Conservation (phyloP, 2,329 filamentous ascomycete genomes). For the Epichloe hybrida region DNA sequence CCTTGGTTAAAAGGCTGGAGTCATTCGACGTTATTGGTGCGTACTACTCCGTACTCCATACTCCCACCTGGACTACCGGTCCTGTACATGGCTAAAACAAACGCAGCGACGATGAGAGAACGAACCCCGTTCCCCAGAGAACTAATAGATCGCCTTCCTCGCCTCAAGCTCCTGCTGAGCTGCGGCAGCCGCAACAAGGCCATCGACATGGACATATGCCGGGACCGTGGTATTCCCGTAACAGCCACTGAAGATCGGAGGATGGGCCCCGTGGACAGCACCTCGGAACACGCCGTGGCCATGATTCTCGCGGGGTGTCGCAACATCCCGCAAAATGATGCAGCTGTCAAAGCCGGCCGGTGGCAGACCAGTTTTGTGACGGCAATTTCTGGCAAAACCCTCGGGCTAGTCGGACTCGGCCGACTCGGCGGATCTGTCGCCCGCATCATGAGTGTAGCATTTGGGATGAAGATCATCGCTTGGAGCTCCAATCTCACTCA, state of each 20-base stretch:
- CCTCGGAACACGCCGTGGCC: slow-evolving; percentile 56
- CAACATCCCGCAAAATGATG: slow-evolving; percentile 59
- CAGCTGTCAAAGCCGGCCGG: slow-evolving; percentile 46
- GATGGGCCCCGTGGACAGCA: slow-evolving; percentile 35
- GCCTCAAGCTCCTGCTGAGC: slow-evolving; percentile 62
- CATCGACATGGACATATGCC: slow-evolving; percentile 51
- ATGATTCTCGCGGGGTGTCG: slow-evolving; percentile 54
- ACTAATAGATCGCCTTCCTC: slow-evolving; percentile 55
- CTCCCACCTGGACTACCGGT: slow-evolving; percentile 27
- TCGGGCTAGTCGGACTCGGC: slow-evolving; percentile 62
- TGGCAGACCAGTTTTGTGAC: slow-evolving; percentile 61
- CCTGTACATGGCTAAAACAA: neutral
- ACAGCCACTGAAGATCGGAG: slow-evolving; percentile 40
- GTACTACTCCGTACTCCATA: slow-evolving; percentile 63
- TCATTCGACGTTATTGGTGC: slow-evolving; percentile 24
- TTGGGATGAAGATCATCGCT: slow-evolving; percentile 63
- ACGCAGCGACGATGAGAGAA: slow-evolving; percentile 59
- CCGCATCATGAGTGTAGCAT: slow-evolving; percentile 53
- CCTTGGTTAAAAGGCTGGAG: slow-evolving; percentile 50
- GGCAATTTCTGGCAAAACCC: slow-evolving; percentile 52
- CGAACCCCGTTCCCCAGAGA: slow-evolving; percentile 61
- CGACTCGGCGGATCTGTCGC: slow-evolving; percentile 56
- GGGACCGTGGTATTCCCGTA: slow-evolving; percentile 45
- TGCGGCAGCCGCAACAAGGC: slow-evolving; percentile 56
- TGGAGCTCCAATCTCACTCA: slow-evolving; percentile 75